These are phyloP conservation scores for Cladobotryum protrusum DNA, from an alignment of 2,329 filamentous ascomycete species.

Conservation along the genomic window DNA sequence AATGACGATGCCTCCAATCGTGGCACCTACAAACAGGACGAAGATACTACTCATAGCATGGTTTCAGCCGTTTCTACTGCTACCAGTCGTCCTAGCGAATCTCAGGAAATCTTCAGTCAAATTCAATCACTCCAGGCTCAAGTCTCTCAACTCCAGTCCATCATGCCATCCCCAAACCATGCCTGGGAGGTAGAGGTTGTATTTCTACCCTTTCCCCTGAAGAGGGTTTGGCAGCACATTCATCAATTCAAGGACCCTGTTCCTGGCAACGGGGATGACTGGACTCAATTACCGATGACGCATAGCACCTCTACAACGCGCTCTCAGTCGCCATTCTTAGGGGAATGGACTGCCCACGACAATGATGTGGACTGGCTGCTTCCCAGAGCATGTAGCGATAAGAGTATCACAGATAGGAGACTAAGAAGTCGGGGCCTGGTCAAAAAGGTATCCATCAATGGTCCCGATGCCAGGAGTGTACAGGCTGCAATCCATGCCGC, in stretches of 20 bases:
- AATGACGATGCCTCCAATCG: constrained; percentile 35
- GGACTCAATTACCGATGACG: constrained; percentile 49
- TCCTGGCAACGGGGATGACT: constrained; percentile 38
- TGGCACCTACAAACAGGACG: constrained; percentile 29
- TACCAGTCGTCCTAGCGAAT: constrained; percentile 33
- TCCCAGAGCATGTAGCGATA: constrained; percentile 60
- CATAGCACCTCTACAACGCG: constrained; percentile 38
- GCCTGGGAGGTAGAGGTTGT: constrained; percentile 75
- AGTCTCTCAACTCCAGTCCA: constrained; percentile 51
- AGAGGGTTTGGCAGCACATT: constrained; percentile 47
- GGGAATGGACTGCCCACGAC: constrained; percentile 41
- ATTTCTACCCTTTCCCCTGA: constrained; percentile 62
- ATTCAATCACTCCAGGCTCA: constrained; percentile 45
- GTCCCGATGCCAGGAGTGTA: constrained; percentile 61
- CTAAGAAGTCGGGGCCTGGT: constrained; percentile 69
- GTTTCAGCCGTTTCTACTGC: constrained; percentile 40
- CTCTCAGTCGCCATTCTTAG: constrained; percentile 41
- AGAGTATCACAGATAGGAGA: constrained; percentile 60
- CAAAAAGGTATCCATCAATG: constrained; percentile 54
- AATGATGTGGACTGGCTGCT: constrained; percentile 55
- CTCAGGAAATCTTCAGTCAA: constrained; percentile 43
- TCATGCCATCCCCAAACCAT: constrained; percentile 53
- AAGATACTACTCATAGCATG: constrained; percentile 41
- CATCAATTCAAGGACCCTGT: constrained; percentile 41
- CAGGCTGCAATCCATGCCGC: constrained; percentile 55